phyloP scores from a whole-genome alignment of 768 basidiomycete species.

The Grammothele lineata region DNA sequence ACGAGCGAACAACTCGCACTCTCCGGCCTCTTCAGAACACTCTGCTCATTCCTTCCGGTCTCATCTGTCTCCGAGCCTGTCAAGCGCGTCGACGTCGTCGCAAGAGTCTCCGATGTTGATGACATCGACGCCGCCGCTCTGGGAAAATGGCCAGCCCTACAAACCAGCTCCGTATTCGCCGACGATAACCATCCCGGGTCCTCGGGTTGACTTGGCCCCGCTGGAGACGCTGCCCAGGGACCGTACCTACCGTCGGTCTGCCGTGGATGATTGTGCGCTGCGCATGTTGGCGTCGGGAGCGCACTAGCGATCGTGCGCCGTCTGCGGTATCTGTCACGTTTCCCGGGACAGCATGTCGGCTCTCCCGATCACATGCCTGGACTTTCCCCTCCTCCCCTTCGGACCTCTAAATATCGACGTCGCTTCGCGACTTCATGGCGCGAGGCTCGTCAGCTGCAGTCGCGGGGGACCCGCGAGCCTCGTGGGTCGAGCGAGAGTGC shows the following conservation, averaged over 20 bases:
- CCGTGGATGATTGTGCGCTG: conserved; percentile 58
- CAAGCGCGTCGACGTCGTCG: conserved; percentile 15
- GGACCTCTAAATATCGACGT: no score
- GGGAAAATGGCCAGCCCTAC: conserved; percentile 18
- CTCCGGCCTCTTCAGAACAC: conserved; percentile 17
- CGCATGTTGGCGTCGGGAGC: conserved; percentile 36
- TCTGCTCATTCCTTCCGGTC: conserved; percentile 9
- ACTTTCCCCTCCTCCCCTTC: no score
- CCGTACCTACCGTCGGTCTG: conserved; percentile 57
- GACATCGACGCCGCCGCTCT: conserved; percentile 13
- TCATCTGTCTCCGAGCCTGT: conserved; percentile 12
- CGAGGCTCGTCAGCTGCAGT: no score
- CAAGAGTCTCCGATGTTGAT: conserved; percentile 13
- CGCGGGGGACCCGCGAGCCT: no score
- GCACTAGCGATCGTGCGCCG: conserved; percentile 5
- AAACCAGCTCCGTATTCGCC: conserved; percentile 13
- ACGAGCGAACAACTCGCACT: conserved; percentile 13
- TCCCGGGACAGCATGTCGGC: background rate
- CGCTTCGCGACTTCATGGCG: no score
- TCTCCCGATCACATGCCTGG: no score
- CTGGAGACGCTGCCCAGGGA: conserved; percentile 48
- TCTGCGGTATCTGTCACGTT: background rate
- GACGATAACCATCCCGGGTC: conserved; percentile 2
- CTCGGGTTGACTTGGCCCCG: conserved; percentile 48
- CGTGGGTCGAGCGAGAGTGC: no score